Conservation (phyloP, 2,329 filamentous ascomycete genomes). For the Cladosporium sp. region DNA sequence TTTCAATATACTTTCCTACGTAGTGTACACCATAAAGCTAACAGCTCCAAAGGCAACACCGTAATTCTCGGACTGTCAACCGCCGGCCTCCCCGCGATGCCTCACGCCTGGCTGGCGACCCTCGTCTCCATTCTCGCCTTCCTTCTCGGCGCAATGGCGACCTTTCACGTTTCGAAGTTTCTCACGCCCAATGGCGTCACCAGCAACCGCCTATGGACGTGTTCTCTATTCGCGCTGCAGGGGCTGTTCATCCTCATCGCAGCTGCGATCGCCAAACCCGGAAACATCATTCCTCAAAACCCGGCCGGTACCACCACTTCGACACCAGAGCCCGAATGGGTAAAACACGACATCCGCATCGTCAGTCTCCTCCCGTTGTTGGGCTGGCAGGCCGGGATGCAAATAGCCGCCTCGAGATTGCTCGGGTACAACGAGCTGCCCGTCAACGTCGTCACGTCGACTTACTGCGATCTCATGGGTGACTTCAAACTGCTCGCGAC, state of each 20-base stretch:
- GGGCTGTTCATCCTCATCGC: slow-evolving; percentile 46
- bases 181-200: slow-evolving; percentile 32
- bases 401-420: slow-evolving; percentile 46
- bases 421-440: slow-evolving; percentile 50
- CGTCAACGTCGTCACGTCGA: slow-evolving; percentile 50
- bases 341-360: slow-evolving; percentile 37
- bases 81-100: slow-evolving; percentile 45
- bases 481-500: slow-evolving; percentile 45
- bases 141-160: slow-evolving; percentile 46
- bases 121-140: slow-evolving; percentile 50
- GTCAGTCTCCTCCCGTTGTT: slow-evolving; percentile 41
- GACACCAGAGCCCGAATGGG: slow-evolving; percentile 20
- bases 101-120: slow-evolving; percentile 49
- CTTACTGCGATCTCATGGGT: slow-evolving; percentile 49
- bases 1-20: neutral
- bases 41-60: slow-evolving; percentile 48
- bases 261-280: slow-evolving; percentile 45
- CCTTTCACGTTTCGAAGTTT: slow-evolving; percentile 35
- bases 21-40: neutral
- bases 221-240: slow-evolving; percentile 48
- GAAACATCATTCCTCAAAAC: slow-evolving; percentile 39
- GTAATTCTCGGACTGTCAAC: slow-evolving; percentile 57
- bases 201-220: slow-evolving; percentile 34
- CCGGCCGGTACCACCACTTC: slow-evolving; percentile 27
- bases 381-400: slow-evolving; percentile 49